Evolutionary conservation across 2,329 filamentous ascomycete species (phyloP), one percentile per base, ranked within the genome.

Genomic region (Cladosporium sp.): DNA sequence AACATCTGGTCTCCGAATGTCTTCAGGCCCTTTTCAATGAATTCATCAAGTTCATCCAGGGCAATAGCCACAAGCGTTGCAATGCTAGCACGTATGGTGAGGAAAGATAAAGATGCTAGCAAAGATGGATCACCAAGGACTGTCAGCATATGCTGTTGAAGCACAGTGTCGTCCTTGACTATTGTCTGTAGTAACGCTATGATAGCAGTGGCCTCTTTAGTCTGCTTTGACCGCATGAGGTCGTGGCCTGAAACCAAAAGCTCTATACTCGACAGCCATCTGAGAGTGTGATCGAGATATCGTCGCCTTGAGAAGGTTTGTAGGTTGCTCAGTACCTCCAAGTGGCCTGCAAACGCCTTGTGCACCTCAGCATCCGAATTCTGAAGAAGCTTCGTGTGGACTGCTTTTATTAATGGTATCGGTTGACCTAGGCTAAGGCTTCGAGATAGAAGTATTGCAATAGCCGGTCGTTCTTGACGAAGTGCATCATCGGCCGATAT

Each of bases 1-100:
- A 91, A 96, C 10, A 97, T 77, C 50, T 88, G 84, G 65, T 97
- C 92, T 1, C 90, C 90, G 71, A 97, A 96, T 49, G 88, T 83
- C 37, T 77, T 78, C 49, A 96, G 75, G 49, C 80, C 83, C 67
- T 85, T 90, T 65, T 91, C 84, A 57, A 93, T 70, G 35, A 89
- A 75, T 78, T 78, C 59, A 75, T 80, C 47, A 80, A 77, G 37
- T 5, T 65, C 58, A 36, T 70, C 66, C 10, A 58, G 22, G 42
- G 56, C 60, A 5, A 58, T 40, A 6, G 36, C 45, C n/a, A 61
- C 61, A 3, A 73, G 36, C 1, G 65, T 60, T 35, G 65, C 61
- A 19, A 73, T 22, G 20, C 63, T 64, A 10, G 67, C 68, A 58
- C 68, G 62, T 20, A 70, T 64, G 2, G 66, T 52, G 7, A 44